Evolutionary conservation across 1,284 basidiomycete genomes (phyloP), one percentile per base, ranked within the genome.

Genomic region (Sporisorium graminicola): DNA sequence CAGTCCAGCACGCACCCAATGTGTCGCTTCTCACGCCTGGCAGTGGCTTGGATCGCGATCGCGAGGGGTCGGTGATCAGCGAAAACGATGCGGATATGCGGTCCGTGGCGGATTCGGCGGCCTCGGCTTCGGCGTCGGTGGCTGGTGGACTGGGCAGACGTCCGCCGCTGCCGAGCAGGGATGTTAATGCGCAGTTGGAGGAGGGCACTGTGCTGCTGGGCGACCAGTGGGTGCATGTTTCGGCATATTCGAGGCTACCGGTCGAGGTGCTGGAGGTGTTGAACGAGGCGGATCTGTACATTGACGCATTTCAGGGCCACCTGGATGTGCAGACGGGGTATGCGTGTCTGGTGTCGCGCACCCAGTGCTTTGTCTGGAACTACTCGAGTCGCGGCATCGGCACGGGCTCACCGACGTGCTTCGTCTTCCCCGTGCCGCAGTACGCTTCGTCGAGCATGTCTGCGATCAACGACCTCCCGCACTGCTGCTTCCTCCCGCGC

Each of bases 301-400:
- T 72, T 13, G 76, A 80, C 40, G 78, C 80, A 0, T 65, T 77
- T 43, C 58, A 58, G n/a, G 71, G 78, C 1, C 64, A 63, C 31
- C 35, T 82, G 20, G 82, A 83, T 52, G 65, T 74, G 3, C 31
- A 60, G 16, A 83, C 81, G 3, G 79, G 79, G 14, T 81, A 79
- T 53, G 82, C 82, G 1, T 72, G 58, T 33, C 63, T 85, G 12
- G 55, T 82, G 12, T 71, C 81, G 2, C 66, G 75, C n/a, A 60
- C 58, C 18, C 63, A 69, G 52, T 78, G 77, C 52, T 81, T 74
- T 37, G 81, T 82, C 0, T 85, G 83, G 83, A 83, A 77, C 73
- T 82, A 81, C 54, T 46, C 61, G 5, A 68, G 76, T 26, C 67
- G 79, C 8, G 73, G 74, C 24, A 69, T 70, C 24, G 75, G 72